Base-by-base conservation (phyloP, 176 grass and related monocot genomes). In the Neostapfia colusana region DNA sequence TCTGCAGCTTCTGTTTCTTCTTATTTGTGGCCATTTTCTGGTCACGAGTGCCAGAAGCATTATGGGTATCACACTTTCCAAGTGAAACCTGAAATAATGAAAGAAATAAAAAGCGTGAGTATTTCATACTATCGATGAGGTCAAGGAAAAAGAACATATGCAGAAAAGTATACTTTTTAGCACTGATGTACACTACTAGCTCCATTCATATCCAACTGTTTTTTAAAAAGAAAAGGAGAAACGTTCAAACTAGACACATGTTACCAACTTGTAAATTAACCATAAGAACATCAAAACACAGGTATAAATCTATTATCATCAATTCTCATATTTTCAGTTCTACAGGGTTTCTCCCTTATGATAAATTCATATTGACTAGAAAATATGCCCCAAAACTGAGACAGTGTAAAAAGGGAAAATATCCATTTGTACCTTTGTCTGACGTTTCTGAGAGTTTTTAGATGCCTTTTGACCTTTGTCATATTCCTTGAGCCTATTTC, bases 41-140 rank as follows among this genome's bases (percentile, higher is more conserved):
- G 45, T 75, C 49, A 51, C 12, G 41, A 20, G 64, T 48, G 15
- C 20, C 16, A 81, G 38, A 28, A 10, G 50, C 45, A 81, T 74
- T 91, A 40, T 76, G 26, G 23, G 81, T 51, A 71, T 56, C 40
- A 65, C 16, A 18, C 23, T 91, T 88, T 54, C 61, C 67, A 7
- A 25, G 56, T 57, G 78, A 85, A 87, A 74, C 55, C 78, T 88
- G 81, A 69, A n/a, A 78, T 59, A 25, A 73, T 23, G 42, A 35
- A 83, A 69, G 43, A 73, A 51, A 78, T 18, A 89, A 54, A 0
- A 10, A 78, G 76, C 35, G 54, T 70, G 17, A 88, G 24, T 69
- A 12, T 67, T 54, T 42, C 76, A 24, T 23, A 72, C 58, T 71
- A 77, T 48, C 3, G 0, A 0, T 1, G 7, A 49, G 6, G 38